These are phyloP conservation scores for Russula olivacea DNA, from an alignment of 768 basidiomycete genomes.

Conservation along the genomic window DNA sequence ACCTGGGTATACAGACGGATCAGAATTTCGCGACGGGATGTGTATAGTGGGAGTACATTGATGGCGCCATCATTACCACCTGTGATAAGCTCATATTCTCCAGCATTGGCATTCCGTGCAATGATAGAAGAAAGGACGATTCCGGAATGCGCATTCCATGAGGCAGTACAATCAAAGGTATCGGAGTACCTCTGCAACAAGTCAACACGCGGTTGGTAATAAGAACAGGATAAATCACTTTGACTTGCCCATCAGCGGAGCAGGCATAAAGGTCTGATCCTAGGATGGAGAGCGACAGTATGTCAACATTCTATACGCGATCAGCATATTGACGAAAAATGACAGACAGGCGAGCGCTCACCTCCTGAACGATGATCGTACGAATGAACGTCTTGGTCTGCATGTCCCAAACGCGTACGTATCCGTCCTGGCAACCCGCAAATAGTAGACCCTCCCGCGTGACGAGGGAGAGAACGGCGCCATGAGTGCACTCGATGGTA, in stretches of 20 bases:
- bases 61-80: constrained; percentile 84
- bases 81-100: constrained; percentile 50
- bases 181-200: constrained; percentile 65
- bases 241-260: constrained; percentile 54
- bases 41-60: constrained; percentile 46
- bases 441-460: constrained; percentile 74
- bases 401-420: constrained; percentile 85
- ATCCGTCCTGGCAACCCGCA: constrained; percentile 92
- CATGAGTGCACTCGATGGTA: constrained; percentile 65
- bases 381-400: constrained; percentile 85
- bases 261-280: constrained; percentile 47
- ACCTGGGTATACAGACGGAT: constrained; percentile 27
- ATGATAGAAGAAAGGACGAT: constrained; percentile 78
- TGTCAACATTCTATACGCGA: constrained; percentile 57
- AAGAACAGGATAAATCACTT: constrained; percentile 39
- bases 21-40: constrained; percentile 1
- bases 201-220: background rate
- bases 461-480: constrained; percentile 79
- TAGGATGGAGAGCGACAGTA: constrained; percentile 72
- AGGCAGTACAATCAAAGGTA: constrained; percentile 77
- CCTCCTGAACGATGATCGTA: constrained; percentile 82
- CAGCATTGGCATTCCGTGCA: constrained; percentile 33
- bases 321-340: background rate
- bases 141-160: constrained; percentile 76
- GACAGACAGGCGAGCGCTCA: constrained; percentile 28